A percentile compares a stretch with the other conserved stretches of the same genome.
These are phyloP conservation scores for Angophora floribunda DNA, from an alignment of 345 rosid genomes.

Conservation along the genomic window DNA sequence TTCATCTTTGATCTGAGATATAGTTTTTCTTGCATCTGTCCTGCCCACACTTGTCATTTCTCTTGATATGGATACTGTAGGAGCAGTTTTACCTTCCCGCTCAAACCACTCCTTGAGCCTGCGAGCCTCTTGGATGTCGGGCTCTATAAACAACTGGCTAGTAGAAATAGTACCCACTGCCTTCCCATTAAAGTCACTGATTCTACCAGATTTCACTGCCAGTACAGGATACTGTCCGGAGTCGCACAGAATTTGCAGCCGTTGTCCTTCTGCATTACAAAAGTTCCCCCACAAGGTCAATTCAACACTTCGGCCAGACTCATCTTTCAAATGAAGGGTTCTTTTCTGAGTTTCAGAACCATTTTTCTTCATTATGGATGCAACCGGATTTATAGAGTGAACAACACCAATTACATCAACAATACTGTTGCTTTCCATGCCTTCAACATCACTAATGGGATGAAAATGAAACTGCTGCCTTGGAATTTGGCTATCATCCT, in stretches of 20 bases:
- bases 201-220: conserved; percentile 68
- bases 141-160: conserved; percentile 67
- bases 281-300: conserved; percentile 86
- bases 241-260: conserved; percentile 64
- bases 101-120: conserved; percentile 69
- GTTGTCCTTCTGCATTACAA: conserved; percentile 69
- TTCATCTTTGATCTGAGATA: conserved; percentile 88
- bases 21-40: conserved; percentile 51
- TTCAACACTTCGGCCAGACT: conserved; percentile 79
- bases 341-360: conserved; percentile 77
- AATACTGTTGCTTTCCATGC: conserved; percentile 51
- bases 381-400: conserved; percentile 38
- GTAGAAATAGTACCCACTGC: conserved; percentile 65
- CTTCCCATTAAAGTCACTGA: conserved; percentile 81
- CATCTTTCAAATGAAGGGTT: conserved; percentile 70
- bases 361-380: conserved; percentile 63
- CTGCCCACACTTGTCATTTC: conserved; percentile 40
- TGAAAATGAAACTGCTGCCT: conserved; percentile 66
- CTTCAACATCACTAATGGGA: conserved; percentile 55
- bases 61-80: conserved; percentile 65
- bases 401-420: conserved; percentile 76
- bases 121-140: conserved; percentile 64
- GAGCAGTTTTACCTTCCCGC: conserved; percentile 53
- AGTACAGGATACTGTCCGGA: conserved; percentile 70
- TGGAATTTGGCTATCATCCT: conserved; percentile 69